phyloP scores from a whole-genome alignment of 2,329 filamentous ascomycete genomes.

The Dichotomopilus funicola region DNA sequence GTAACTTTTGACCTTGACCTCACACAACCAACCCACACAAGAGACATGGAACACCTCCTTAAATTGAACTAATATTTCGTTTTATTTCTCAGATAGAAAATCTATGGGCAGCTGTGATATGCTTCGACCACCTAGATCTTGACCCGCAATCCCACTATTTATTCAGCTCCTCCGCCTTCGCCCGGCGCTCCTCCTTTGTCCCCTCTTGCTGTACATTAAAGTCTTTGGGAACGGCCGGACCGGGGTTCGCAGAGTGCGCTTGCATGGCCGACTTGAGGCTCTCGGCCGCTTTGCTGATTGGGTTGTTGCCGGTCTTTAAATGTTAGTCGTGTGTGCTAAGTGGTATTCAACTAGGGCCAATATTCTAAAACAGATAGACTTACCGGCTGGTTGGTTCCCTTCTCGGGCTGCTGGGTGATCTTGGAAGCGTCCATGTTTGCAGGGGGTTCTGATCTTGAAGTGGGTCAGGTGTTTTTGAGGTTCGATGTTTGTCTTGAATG shows the following conservation, averaged over 20 bases:
- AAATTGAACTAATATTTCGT: too few relatives aligned
- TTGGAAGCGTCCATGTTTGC: conserved; percentile 23
- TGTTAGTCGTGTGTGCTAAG: not conserved
- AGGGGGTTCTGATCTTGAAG: not conserved
- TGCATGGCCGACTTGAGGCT: conserved; percentile 41
- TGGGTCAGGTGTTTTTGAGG: not conserved
- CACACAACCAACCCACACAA: too few relatives aligned
- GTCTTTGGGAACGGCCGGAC: conserved; percentile 49
- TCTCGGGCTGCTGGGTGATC: conserved; percentile 17
- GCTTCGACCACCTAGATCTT: too few relatives aligned
- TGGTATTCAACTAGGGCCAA: not conserved
- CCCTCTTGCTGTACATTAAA: conserved; percentile 51
- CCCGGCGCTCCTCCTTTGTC: conserved; percentile 61
- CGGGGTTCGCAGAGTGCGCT: conserved; percentile 49
- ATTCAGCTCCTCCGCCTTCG: conserved; percentile 60
- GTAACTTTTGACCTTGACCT: too few relatives aligned
- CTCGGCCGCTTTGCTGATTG: conserved; percentile 31
- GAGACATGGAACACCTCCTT: too few relatives aligned
- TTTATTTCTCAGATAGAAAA: not conserved
- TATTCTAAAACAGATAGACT: not conserved
- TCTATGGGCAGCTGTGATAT: not conserved
- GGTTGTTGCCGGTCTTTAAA: conserved; percentile 28
- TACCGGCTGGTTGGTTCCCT: conserved; percentile 24
- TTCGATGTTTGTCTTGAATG: not conserved
- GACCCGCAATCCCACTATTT: conserved; percentile 37